Conservation (phyloP, 345 rosid genomes). For the Eucalyptus guilfoylei region DNA sequence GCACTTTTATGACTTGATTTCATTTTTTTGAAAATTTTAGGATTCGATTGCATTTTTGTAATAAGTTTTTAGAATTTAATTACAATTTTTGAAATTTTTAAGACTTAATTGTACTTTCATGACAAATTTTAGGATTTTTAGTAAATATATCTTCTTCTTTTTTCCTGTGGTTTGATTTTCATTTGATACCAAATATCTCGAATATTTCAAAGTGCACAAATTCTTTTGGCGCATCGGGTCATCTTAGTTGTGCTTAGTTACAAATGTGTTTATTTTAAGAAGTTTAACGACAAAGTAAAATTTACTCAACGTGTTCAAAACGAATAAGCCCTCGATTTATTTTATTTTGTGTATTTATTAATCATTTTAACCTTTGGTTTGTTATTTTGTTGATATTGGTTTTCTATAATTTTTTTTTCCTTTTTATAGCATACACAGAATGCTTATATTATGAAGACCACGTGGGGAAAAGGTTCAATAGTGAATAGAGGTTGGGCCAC, state of each 20-base stretch:
- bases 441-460: background rate
- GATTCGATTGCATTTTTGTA: accelerated
- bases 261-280: background rate
- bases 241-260: background rate
- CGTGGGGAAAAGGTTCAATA: background rate
- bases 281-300: background rate
- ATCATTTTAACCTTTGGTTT: background rate
- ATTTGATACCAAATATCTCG: background rate
- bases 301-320: background rate
- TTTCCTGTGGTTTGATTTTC: background rate
- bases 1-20: accelerated
- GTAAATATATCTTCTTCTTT: background rate
- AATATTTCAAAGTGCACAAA: background rate
- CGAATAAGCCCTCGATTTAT: background rate
- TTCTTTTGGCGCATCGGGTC: background rate
- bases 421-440: background rate
- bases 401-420: background rate
- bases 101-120: accelerated
- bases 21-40: accelerated
- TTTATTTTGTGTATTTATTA: background rate
- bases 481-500: background rate
- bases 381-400: background rate
- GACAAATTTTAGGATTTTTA: accelerated
- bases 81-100: accelerated
- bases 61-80: no score